Conservation (phyloP, 345 rosid genomes). For the Melaleuca quinquenervia region DNA sequence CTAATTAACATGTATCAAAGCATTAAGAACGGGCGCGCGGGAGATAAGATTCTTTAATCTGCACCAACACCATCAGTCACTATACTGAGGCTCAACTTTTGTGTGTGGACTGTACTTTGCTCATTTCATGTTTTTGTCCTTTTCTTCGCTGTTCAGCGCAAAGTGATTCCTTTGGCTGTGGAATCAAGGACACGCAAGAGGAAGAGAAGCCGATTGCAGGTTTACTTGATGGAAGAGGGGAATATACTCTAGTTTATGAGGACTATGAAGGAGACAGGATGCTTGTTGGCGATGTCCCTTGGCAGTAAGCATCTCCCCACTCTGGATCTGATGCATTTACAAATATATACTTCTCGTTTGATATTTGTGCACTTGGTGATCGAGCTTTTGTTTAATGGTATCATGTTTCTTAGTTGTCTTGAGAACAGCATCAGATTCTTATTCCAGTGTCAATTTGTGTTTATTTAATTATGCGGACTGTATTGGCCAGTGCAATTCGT, state of each 20-base stretch:
- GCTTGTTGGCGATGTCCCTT: conserved; percentile 99
- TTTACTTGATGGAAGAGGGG: conserved; percentile 69
- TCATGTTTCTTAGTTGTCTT: not conserved
- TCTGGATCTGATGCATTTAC: not conserved
- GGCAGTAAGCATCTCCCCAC: conserved; percentile 79
- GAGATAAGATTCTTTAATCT: not conserved
- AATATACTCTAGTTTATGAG: conserved; percentile 93
- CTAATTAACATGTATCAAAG: not conserved
- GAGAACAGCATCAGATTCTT: not conserved
- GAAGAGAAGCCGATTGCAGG: conserved; percentile 63
- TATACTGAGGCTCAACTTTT: not conserved
- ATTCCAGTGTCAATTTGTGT: not conserved
- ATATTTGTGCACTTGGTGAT: not conserved
- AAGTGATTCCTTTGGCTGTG: conserved; percentile 51
- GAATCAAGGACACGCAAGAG: conserved; percentile 37
- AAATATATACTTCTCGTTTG: not conserved
- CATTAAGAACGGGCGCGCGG: not conserved
- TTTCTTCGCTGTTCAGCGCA: conserved; percentile 39
- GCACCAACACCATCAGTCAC: not conserved
- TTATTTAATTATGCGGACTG: not conserved
- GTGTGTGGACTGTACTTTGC: not conserved
- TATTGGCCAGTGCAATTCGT: not conserved
- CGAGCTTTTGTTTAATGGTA: not conserved
- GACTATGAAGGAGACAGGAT: conserved; percentile 98
- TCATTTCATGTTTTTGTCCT: not conserved